Evolutionary conservation across 169 alveolate genomes (phyloP).

Genomic region (Plasmodium gallinaceum): DNA sequence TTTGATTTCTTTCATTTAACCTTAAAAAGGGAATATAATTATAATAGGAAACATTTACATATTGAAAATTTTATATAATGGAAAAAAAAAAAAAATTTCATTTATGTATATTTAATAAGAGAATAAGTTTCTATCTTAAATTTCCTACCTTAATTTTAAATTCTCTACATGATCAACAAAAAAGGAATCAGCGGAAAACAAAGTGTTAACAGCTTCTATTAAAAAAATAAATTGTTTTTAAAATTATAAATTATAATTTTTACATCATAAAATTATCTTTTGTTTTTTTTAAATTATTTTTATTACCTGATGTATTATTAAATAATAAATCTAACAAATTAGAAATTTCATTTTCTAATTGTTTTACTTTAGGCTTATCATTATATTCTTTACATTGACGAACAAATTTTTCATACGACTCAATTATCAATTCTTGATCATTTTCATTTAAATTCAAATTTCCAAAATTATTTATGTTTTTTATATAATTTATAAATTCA

Average conservation of each 20-base stretch:
- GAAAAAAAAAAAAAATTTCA: not conserved
- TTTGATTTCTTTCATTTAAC: slow-evolving; percentile 55
- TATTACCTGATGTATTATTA: slow-evolving; percentile 65
- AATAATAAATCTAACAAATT: slow-evolving; percentile 55
- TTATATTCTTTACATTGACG: slow-evolving; percentile 63
- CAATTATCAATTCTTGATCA: slow-evolving; percentile 57
- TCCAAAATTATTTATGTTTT: slow-evolving; percentile 58
- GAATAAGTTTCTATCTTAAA: too few relatives aligned
- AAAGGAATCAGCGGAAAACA: slow-evolving; percentile 69
- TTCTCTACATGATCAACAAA: slow-evolving; percentile 61
- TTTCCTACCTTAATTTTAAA: slow-evolving; percentile 58
- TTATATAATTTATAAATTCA: slow-evolving; percentile 45
- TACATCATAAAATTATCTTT: not conserved
- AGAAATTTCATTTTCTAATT: slow-evolving; percentile 67
- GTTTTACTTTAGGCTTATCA: slow-evolving; percentile 67
- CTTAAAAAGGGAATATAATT: slow-evolving; percentile 8
- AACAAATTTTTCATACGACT: slow-evolving; percentile 68
- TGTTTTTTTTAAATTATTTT: slow-evolving; percentile 3
- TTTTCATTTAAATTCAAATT: slow-evolving; percentile 40
- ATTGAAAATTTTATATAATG: not conserved
- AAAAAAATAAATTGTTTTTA: not conserved
- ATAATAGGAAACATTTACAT: not conserved
- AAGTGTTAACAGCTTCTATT: slow-evolving; percentile 57
- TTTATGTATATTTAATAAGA: too few relatives aligned
- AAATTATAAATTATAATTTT: not conserved